These are phyloP conservation scores for Moringa oleifera DNA, from an alignment of 345 rosid genomes.

Conservation along the genomic window DNA sequence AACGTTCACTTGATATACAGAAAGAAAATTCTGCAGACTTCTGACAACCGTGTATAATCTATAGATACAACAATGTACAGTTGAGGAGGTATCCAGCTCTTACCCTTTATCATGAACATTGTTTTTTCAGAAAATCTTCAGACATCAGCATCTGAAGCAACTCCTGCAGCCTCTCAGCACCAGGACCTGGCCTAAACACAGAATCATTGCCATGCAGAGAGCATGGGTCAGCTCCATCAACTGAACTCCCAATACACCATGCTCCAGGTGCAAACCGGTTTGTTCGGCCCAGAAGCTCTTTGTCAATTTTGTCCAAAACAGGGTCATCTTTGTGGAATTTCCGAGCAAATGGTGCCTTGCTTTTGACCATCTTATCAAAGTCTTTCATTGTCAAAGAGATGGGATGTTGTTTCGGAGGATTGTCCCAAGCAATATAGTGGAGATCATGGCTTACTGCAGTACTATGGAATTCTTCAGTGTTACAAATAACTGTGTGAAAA, in stretches of 20 bases:
- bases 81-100: constrained; percentile 17
- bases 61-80: constrained; percentile 32
- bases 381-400: constrained; percentile 54
- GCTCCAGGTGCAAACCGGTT: constrained; percentile 65
- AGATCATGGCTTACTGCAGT: constrained; percentile 79
- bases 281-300: constrained; percentile 60
- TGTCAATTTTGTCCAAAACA: constrained; percentile 73
- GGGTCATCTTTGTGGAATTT: constrained; percentile 78
- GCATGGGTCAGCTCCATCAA: constrained; percentile 58
- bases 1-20: no score
- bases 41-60: constrained; percentile 8
- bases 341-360: constrained; percentile 85
- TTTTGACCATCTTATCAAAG: constrained; percentile 71
- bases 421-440: constrained; percentile 96
- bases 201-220: constrained; percentile 51
- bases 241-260: constrained; percentile 72
- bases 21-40: background rate
- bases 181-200: constrained; percentile 69
- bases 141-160: constrained; percentile 52
- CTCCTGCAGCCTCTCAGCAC: constrained; percentile 54
- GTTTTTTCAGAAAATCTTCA: constrained; percentile 49
- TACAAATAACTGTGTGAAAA: constrained; percentile 88
- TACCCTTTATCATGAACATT: constrained; percentile 40
- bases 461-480: constrained; percentile 48
- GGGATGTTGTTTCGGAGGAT: constrained; percentile 92